Evolutionary conservation across 2,329 filamentous ascomycete species (phyloP), one percentile per base, ranked within the genome.

Genomic region (Claviceps paspali): DNA sequence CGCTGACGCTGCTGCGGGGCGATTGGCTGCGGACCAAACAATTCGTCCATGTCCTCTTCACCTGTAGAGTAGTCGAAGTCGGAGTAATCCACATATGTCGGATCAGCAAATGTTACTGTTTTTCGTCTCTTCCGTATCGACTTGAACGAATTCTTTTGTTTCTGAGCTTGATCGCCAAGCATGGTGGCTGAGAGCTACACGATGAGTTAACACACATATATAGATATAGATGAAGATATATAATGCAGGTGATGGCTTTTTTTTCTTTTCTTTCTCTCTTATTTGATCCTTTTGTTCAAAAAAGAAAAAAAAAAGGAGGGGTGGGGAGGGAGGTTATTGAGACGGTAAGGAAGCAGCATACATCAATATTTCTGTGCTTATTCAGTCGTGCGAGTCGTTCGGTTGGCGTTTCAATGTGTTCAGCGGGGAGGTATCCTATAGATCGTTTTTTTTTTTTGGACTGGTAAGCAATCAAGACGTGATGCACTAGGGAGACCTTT

Each of bases 351-450:
- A 21, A 1, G 17, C 35, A 33, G 54, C 83, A 45, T 73, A 93
- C 86, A 64, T 98, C 91, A 49, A 96, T 87, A 53, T 98, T 98
- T 53, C 91, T 76, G 61, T 98, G 91, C 61, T 98, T 98, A 60
- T 98, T 98, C 45, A 96, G 62, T 45, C 91, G 77, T 32, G 91
- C 91, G 43, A 98, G 62, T 53, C 91, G 74, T 65, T 98, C 91
- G 12, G 88, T 95, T 2, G 91, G 91, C 7, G 91, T 98, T 57
- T 98, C 91, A 46, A 98, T 98, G 55, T 98, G 91, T 58, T 98
- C 91, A 34, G 91, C 91, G 35, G 91, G 91, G 38, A 98, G 67
- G 54, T 98, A 98, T 30, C 88, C 88, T 94, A 43, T 15, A 19
- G n/a, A n/a, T n/a, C n/a, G n/a, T n/a, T n/a, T n/a, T n/a, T n/a